Percentiles rank a stretch among this genome's conserved stretches.
phyloP scores from a whole-genome alignment of 2,329 filamentous ascomycete species.

The Dactylonectria macrodidyma region DNA sequence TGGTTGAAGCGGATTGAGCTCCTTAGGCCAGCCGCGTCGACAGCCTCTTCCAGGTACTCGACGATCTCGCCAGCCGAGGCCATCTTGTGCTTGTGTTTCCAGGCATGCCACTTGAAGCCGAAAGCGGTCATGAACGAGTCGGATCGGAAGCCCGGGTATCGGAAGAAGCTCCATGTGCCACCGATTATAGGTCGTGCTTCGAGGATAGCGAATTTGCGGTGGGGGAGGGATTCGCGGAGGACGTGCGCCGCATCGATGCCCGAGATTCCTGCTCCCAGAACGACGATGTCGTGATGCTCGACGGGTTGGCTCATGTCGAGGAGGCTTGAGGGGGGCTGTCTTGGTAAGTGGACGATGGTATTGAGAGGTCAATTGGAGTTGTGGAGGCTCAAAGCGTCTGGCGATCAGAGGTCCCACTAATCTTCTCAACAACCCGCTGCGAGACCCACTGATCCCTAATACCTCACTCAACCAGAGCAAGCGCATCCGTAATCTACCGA shows the following conservation, averaged over 20 bases:
- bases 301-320: slow-evolving; percentile 34
- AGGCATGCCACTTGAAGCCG: slow-evolving; percentile 80
- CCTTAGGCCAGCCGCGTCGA: slow-evolving; percentile 65
- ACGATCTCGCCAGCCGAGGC: slow-evolving; percentile 67
- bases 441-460: too few species aligned
- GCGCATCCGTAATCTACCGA: too few species aligned
- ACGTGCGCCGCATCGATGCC: slow-evolving; percentile 83
- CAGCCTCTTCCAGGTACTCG: slow-evolving; percentile 68
- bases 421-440: too few species aligned
- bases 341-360: neutral
- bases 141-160: slow-evolving; percentile 80
- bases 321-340: neutral
- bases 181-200: slow-evolving; percentile 77
- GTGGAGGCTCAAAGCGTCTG: neutral
- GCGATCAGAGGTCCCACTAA: neutral
- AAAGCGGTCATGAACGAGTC: slow-evolving; percentile 75
- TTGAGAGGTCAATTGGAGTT: slow-evolving; percentile 9
- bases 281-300: slow-evolving; percentile 66
- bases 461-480: too few species aligned
- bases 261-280: slow-evolving; percentile 81
- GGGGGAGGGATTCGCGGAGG: slow-evolving; percentile 70
- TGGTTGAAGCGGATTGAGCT: slow-evolving; percentile 68
- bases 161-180: slow-evolving; percentile 86
- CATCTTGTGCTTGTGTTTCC: slow-evolving; percentile 69
- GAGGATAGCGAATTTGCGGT: slow-evolving; percentile 73